Percentiles rank a stretch among this genome's conserved stretches.
Conservation (phyloP, 1,284 basidiomycete genomes). For the Stygiomarasmius scandens region DNA sequence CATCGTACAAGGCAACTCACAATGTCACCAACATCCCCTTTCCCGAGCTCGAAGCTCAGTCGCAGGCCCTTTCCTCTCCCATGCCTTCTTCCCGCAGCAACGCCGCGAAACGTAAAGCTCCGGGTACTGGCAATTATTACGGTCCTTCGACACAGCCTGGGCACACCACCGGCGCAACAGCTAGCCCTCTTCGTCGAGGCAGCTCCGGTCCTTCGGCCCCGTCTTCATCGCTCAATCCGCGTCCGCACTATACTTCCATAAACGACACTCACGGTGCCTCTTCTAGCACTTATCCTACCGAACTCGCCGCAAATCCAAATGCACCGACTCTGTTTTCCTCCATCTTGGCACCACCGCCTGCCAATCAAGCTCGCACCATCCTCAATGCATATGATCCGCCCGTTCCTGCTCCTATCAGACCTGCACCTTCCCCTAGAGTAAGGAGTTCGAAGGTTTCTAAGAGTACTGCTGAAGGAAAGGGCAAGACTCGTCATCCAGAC, state of each 20-base stretch:
- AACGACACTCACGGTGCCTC: conserved; percentile 25
- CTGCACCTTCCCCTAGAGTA: conserved; percentile 42
- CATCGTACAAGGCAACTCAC: conserved; percentile 77
- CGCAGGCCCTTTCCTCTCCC: conserved; percentile 39
- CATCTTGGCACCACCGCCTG: conserved; percentile 71
- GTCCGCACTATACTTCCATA: conserved; percentile 43
- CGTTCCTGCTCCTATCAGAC: conserved; percentile 53
- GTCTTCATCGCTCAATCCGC: conserved; percentile 44
- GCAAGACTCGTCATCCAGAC: conserved; percentile 32
- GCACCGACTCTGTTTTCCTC: conserved; percentile 69
- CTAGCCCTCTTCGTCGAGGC: conserved; percentile 33
- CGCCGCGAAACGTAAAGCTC: conserved; percentile 59
- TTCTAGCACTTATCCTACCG: conserved; percentile 4
- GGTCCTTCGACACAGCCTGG: conserved; percentile 50
- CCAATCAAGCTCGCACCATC: conserved; percentile 73
- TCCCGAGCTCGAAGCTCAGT: conserved; percentile 67
- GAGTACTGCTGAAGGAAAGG: conserved; percentile 49
- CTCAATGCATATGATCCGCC: conserved; percentile 72
- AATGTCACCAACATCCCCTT: conserved; percentile 67
- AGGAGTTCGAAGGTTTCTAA: conserved; percentile 36
- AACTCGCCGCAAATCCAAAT: conserved; percentile 19
- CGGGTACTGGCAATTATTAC: conserved; percentile 47
- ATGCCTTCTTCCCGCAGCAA: conserved; percentile 50
- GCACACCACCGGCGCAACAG: conserved; percentile 33
- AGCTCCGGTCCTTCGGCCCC: conserved; percentile 52